A percentile compares a stretch with the other conserved stretches of the same genome.
phyloP scores from a whole-genome alignment of 441 rosid species.

The Arabidopsis hybrid region DNA sequence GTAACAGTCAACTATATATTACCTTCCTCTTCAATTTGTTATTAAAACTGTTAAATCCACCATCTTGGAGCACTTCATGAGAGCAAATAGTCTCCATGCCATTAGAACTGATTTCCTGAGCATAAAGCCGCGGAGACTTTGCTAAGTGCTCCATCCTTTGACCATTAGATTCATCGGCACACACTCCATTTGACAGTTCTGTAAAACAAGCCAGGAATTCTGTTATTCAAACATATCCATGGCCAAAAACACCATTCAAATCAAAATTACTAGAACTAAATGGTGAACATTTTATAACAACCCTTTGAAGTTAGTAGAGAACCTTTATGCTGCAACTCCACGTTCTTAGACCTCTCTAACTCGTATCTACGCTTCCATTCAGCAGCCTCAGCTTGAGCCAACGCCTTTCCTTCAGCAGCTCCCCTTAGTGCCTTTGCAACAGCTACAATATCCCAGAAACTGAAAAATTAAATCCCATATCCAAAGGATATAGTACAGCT shows the following conservation, averaged over 20 bases:
- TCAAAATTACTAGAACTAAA: slow-evolving; percentile 2
- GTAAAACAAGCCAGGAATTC: slow-evolving; percentile 45
- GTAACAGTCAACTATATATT: slow-evolving; percentile 21
- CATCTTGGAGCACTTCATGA: slow-evolving; percentile 81
- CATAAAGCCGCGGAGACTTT: slow-evolving; percentile 46
- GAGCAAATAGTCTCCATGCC: slow-evolving; percentile 78
- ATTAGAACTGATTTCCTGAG: slow-evolving; percentile 37
- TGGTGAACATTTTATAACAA: not conserved
- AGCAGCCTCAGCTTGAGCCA: slow-evolving; percentile 97
- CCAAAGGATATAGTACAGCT: slow-evolving; percentile 1
- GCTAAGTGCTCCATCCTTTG: slow-evolving; percentile 49
- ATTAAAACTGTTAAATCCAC: slow-evolving; percentile 50
- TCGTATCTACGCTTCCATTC: slow-evolving; percentile 98
- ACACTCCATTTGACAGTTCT: slow-evolving; percentile 53
- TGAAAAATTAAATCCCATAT: slow-evolving; percentile 25
- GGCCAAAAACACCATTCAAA: not conserved
- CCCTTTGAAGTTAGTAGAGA: slow-evolving; percentile 26
- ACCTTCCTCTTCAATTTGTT: slow-evolving; percentile 88
- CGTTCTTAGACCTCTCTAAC: slow-evolving; percentile 73
- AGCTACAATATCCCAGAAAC: slow-evolving; percentile 56
- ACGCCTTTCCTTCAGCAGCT: slow-evolving; percentile 97
- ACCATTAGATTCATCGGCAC: slow-evolving; percentile 44
- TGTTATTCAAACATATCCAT: slow-evolving; percentile 31
- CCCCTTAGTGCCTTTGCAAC: slow-evolving; percentile 94
- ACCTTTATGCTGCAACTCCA: slow-evolving; percentile 70